Base-by-base conservation (phyloP, 2,329 filamentous ascomycete species). In the Metarhizium rileyi region DNA sequence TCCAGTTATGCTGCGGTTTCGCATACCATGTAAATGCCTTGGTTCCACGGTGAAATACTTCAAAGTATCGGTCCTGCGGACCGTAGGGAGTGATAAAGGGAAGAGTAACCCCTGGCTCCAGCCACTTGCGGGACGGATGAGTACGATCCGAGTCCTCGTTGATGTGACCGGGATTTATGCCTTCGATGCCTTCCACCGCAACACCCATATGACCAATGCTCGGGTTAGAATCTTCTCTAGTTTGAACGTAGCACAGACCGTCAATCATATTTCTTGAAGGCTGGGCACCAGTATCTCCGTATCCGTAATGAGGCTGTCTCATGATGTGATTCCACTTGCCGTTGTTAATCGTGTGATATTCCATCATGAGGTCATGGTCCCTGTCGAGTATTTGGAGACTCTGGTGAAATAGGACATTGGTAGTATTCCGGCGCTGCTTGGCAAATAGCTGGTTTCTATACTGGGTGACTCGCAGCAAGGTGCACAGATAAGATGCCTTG, bases 321-420 rank as follows among this genome's bases (percentile, higher is more conserved):
- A 80, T 66, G 52, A 80, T 76, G 57, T 78, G 67, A 53, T 73
- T 72, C 77, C 77, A 80, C 59, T 80, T 80, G 0, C 77, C 74
- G 52, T 65, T 62, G 1, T 76, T 62, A 14, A 79, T 63, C 3
- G 64, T 57, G 59, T 81, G 73, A 55, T 77, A 81, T 48, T 73
- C 65, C 47, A 75, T 66, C 0, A 71, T 74, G 3, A 81, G 64
- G 2, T 67, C 66, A 52, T 72, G 70, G 53, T 81, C 78, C 4
- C 70, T 65, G 5, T 75, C 69, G 49, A 82, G 80, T 4, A 72
- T 64, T n/a, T 68, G 63, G 5, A 78, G 63, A 0, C 73, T 72
- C 43, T 72, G 60, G 6, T 71, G 60, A 0, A 75, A 72, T 1
- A 77, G 52, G 0, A 59, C 57, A 53, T 83, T 83, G 0, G 80